Percentiles rank a stretch among this genome's conserved stretches.
Conservation (phyloP, 345 rosid genomes). For the Aegle marmelos region DNA sequence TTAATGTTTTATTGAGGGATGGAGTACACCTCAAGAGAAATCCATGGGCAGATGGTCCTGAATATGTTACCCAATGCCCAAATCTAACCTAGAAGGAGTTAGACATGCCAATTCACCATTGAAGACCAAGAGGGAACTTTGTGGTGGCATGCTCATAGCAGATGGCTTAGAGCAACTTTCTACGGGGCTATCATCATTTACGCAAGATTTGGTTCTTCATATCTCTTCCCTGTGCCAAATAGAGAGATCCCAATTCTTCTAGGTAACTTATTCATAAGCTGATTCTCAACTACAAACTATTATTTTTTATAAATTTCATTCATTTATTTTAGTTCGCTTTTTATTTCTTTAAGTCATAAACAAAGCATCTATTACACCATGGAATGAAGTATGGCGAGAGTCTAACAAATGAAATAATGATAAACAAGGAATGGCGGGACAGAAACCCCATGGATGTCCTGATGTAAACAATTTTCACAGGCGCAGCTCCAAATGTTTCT, state of each 20-base stretch:
- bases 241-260: constrained; percentile 59
- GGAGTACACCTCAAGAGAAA: constrained; percentile 61
- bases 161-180: constrained; percentile 83
- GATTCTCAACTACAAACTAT: not conserved
- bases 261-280: constrained; percentile 25
- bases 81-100: constrained; percentile 65
- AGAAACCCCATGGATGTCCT: constrained; percentile 73
- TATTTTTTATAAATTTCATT: no score
- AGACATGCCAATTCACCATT: constrained; percentile 54
- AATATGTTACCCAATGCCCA: constrained; percentile 81
- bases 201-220: constrained; percentile 47
- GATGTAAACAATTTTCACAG: constrained; percentile 50
- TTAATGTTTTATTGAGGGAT: constrained; percentile 47
- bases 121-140: constrained; percentile 71
- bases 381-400: not conserved
- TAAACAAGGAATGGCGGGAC: constrained; percentile 81
- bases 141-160: constrained; percentile 97
- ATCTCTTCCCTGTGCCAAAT: constrained; percentile 63
- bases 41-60: constrained; percentile 97
- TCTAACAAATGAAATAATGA: not conserved
- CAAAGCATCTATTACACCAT: not conserved
- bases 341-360: not conserved
- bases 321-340: not conserved
- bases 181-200: constrained; percentile 74
- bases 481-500: constrained; percentile 70